A percentile compares a stretch with the other conserved stretches of the same genome.
Evolutionary conservation across 1,139 yeast species (phyloP).

Genomic region (Torulaspora globosa): DNA sequence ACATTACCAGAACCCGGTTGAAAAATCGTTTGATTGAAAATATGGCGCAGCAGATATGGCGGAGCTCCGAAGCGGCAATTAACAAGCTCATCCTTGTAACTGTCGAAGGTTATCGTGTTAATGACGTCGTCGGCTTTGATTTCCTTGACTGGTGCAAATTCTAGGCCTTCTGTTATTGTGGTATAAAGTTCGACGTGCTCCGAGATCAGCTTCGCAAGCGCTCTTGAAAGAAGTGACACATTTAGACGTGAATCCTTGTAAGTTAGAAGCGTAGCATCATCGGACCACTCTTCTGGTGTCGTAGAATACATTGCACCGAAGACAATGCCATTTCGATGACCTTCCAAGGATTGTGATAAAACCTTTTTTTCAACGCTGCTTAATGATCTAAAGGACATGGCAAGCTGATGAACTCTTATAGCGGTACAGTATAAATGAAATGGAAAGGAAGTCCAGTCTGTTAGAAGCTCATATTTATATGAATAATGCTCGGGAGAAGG

Average conservation of each 20-base stretch:
- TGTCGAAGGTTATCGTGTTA: conserved; percentile 25
- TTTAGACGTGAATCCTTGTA: conserved; percentile 21
- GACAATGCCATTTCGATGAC: conserved; percentile 28
- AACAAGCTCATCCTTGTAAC: conserved; percentile 27
- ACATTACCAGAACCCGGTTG: conserved; percentile 25
- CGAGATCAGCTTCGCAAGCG: conserved; percentile 23
- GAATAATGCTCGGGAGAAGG: neutral
- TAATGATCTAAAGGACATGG: conserved; percentile 26
- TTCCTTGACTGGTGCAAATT: conserved; percentile 22
- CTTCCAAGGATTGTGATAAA: conserved; percentile 23
- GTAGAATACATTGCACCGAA: conserved; percentile 27
- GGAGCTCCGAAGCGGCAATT: conserved; percentile 33
- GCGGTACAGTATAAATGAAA: neutral
- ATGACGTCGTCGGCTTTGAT: conserved; percentile 28
- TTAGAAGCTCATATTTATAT: conserved; percentile 1
- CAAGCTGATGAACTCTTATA: neutral
- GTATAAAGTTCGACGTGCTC: conserved; percentile 29
- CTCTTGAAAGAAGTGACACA: conserved; percentile 20
- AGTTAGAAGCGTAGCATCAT: conserved; percentile 27
- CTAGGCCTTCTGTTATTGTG: conserved; percentile 25
- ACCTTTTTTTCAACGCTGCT: conserved; percentile 29
- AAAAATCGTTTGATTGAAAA: conserved; percentile 28
- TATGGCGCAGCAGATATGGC: conserved; percentile 29
- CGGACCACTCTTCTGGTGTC: conserved; percentile 22
- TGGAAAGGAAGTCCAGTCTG: neutral